Percentiles rank a stretch among this genome's conserved stretches.
phyloP scores from a whole-genome alignment of 2,329 filamentous ascomycete genomes.

The Drechslerella stenobrocha region DNA sequence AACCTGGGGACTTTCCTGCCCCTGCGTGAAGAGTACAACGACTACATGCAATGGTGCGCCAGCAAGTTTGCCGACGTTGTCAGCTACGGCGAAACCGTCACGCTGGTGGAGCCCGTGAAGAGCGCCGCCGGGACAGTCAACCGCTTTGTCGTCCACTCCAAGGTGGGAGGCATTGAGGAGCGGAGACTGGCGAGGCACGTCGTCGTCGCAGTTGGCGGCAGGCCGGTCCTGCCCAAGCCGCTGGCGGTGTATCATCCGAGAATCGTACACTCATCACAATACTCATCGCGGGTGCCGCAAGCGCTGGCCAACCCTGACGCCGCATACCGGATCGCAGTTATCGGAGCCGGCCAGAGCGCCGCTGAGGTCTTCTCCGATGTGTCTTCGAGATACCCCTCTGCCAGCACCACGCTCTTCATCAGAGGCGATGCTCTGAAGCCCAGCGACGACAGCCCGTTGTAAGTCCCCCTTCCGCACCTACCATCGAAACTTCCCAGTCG shows the following conservation, averaged over 20 bases:
- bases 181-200: slow-evolving; percentile 59
- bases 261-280: slow-evolving; percentile 85
- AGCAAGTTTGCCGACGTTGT: slow-evolving; percentile 73
- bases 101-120: slow-evolving; percentile 68
- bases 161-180: slow-evolving; percentile 55
- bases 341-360: slow-evolving; percentile 88
- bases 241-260: slow-evolving; percentile 66
- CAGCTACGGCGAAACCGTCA: slow-evolving; percentile 75
- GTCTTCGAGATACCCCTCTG: slow-evolving; percentile 78
- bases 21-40: slow-evolving; percentile 84
- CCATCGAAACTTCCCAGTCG: too few relatives aligned
- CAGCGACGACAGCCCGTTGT: slow-evolving; percentile 96
- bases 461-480: too few relatives aligned
- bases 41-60: slow-evolving; percentile 93
- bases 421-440: slow-evolving; percentile 80
- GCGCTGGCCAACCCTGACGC: slow-evolving; percentile 56
- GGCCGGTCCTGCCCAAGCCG: slow-evolving; percentile 70
- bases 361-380: slow-evolving; percentile 95
- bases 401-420: slow-evolving; percentile 76
- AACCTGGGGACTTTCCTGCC: slow-evolving; percentile 89
- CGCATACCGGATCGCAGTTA: slow-evolving; percentile 74
- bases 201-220: slow-evolving; percentile 68
- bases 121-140: slow-evolving; percentile 54
- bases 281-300: slow-evolving; percentile 60
- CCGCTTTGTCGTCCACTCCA: slow-evolving; percentile 53